phyloP scores from a whole-genome alignment of 305 asterid species.

The Vinca major region DNA sequence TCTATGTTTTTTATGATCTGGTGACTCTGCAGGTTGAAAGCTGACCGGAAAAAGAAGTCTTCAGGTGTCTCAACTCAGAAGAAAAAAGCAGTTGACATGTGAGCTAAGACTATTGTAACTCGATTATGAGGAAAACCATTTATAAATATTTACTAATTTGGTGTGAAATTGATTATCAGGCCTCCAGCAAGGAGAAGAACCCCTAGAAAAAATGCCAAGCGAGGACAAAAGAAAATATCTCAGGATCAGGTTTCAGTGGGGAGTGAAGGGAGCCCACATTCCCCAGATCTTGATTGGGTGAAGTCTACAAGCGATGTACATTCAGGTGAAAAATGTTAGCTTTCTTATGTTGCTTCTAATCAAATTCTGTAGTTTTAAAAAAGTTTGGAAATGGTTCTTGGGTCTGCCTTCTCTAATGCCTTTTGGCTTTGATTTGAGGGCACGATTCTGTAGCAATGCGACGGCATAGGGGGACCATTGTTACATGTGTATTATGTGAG shows the following conservation, averaged over 20 bases:
- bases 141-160: slow-evolving; percentile 17
- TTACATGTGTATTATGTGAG: too few species aligned
- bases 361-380: neutral
- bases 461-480: too few species aligned
- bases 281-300: slow-evolving; percentile 27
- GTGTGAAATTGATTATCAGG: slow-evolving; percentile 43
- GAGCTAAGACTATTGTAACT: slow-evolving; percentile 25
- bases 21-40: slow-evolving; percentile 43
- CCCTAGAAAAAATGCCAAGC: slow-evolving; percentile 58
- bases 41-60: slow-evolving; percentile 44
- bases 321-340: slow-evolving; percentile 35
- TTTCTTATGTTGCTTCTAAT: too few species aligned
- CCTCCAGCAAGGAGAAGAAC: slow-evolving; percentile 71
- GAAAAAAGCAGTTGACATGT: slow-evolving; percentile 44
- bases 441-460: too few species aligned
- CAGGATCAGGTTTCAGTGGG: slow-evolving; percentile 34
- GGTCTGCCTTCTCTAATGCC: too few species aligned
- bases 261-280: slow-evolving; percentile 39
- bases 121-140: slow-evolving; percentile 12
- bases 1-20: slow-evolving; percentile 18
- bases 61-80: slow-evolving; percentile 38
- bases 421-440: too few species aligned
- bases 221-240: slow-evolving; percentile 28
- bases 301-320: slow-evolving; percentile 31
- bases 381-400: neutral